Evolutionary conservation across 345 rosid genomes (phyloP).

Genomic region (Dipteronia sinensis): DNA sequence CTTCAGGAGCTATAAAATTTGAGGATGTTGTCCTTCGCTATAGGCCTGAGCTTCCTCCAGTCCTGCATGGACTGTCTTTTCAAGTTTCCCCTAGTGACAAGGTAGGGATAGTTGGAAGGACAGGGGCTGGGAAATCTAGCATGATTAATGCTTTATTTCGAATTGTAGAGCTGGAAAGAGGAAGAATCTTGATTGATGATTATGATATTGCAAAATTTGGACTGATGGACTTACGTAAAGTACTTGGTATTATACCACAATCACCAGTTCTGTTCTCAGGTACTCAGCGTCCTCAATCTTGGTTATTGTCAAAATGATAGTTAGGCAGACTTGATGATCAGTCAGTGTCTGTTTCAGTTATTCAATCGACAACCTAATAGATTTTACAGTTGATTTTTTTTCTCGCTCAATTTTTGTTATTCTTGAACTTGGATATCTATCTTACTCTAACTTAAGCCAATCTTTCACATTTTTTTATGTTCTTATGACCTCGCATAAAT

Average conservation of each 20-base stretch:
- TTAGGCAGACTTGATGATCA: not conserved
- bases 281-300: constrained; percentile 26
- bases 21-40: constrained; percentile 94
- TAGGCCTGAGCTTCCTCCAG: constrained; percentile 94
- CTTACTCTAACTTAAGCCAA: not conserved
- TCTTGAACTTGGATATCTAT: not conserved
- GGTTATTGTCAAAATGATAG: not conserved
- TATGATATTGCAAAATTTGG: constrained; percentile 80
- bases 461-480: not conserved
- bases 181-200: constrained; percentile 88
- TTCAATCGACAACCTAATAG: not conserved
- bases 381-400: not conserved
- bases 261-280: constrained; percentile 99
- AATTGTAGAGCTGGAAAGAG: constrained; percentile 90
- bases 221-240: constrained; percentile 87
- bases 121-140: constrained; percentile 99
- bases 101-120: constrained; percentile 98
- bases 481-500: not conserved
- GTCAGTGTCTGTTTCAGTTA: not conserved
- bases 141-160: constrained; percentile 93
- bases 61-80: constrained; percentile 84
- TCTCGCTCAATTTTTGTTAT: not conserved
- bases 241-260: constrained; percentile 96
- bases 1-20: constrained; percentile 89
- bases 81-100: constrained; percentile 83